Base-by-base conservation (phyloP, 2,329 filamentous ascomycete species). In the Tolypocladium inflatum region DNA sequence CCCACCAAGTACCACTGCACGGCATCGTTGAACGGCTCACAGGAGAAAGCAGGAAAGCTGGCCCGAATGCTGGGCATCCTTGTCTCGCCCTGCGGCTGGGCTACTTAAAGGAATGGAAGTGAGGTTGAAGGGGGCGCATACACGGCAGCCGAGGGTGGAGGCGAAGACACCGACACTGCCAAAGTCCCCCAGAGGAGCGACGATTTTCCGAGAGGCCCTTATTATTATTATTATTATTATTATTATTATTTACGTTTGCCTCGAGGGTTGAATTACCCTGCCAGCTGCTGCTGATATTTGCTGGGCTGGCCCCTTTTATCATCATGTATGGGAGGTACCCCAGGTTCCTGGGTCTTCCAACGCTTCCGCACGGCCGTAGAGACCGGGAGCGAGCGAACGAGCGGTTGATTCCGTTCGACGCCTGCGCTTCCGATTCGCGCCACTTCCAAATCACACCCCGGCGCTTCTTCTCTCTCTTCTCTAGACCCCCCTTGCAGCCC, bases 401-500 rank as follows among this genome's bases (percentile, higher is more conserved):
- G 21, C 37, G 9, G 19, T 11, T 19, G 10, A 54, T 13, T n/a
- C 33, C 30, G 26, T 5, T 33, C 10, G 26, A 35, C 6, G 8
- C 35, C 48, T 35, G 17, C 48, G 30, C 48, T 35, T 26, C 30
- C 33, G 48, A 30, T 51, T 33, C 48, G 19, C 8, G 45, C 26
- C 45, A 17, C 17, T 26, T 48, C 42, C 43, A 48, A 15, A 48
- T 30, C 11, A 26, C 23, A 26, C 43, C 42, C 39, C 41, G 48
- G 48, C 21, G 30, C 48, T 51, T 51, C 26, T 51, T 51, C 11
- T 26, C 59, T 63, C 60, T 58, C 57, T 61, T 48, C 53, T 64
- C 58, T 60, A 56, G 58, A 61, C 30, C 30, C 39, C 54, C 41
- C 26, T 5, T 55, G 21, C 55, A 57, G 23, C 26, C 26, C 45